Evolutionary conservation across 805 yeast species (phyloP).

Genomic region (Sugiyamaella boreocaroliniensis): DNA sequence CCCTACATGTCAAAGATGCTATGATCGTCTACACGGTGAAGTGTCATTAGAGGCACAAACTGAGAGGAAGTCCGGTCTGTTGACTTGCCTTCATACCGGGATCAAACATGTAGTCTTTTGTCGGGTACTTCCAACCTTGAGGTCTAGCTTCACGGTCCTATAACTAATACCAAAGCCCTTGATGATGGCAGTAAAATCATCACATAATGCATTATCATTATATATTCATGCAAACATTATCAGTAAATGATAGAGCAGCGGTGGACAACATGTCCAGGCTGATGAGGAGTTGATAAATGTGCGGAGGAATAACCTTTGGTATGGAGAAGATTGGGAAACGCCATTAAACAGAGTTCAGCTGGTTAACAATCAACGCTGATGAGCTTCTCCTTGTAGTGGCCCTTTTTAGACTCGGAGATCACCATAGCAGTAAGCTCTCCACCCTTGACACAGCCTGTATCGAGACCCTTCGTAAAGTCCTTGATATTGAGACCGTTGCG

Average conservation of each 20-base stretch:
- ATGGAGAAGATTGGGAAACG: background rate
- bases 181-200: background rate
- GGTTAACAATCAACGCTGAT: slow-evolving; percentile 25
- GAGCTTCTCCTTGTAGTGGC: slow-evolving; percentile 25
- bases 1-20: slow-evolving; percentile 87
- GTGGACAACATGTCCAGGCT: background rate
- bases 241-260: background rate
- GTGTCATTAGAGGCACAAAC: too few species aligned
- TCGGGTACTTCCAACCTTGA: too few species aligned
- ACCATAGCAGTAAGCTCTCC: slow-evolving; percentile 59
- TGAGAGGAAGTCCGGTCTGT: too few species aligned
- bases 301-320: background rate
- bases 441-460: slow-evolving; percentile 76
- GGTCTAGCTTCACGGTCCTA: too few species aligned
- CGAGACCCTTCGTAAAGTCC: slow-evolving; percentile 71
- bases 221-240: background rate
- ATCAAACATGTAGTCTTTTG: too few species aligned
- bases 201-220: too few species aligned
- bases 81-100: too few species aligned
- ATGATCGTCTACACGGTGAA: too few species aligned
- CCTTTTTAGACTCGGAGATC: slow-evolving; percentile 28
- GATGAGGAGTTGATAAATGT: background rate
- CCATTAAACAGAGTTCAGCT: background rate
- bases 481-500: slow-evolving; percentile 60
- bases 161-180: background rate